Evolutionary conservation across 2,329 filamentous ascomycete genomes (phyloP), one percentile per base, ranked within the genome.

Genomic region (Exophiala spinifera): DNA sequence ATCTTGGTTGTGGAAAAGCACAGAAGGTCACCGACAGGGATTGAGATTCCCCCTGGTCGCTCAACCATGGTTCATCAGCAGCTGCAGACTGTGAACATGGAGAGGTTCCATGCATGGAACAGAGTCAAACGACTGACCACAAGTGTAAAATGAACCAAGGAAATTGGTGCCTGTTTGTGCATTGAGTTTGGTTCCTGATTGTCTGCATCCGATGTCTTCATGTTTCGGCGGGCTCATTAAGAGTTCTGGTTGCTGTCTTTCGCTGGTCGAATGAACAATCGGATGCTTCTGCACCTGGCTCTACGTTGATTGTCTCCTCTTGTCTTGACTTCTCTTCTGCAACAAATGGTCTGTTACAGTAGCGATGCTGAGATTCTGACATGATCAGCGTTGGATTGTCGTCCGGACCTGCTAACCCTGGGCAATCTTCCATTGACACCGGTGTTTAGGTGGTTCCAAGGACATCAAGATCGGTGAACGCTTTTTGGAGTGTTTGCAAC

Each of bases 11-110:
- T 15, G 33, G 40, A 57, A 43, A 20, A 55, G 49, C 31, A 49
- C 21, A 40, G 21, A 37, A 59, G 52, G 57, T 50, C 49, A 37
- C 48, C 51, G 52, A 54, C 60, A 60, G 51, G 48, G 50, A 62
- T 62, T 62, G 55, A 54, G 57, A 62, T 62, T 55, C 56, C 57
- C 57, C 43, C 59, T 51, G 51, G 56, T 37, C 46, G 51, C 46
- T 52, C 36, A 55, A 53, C 50, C 59, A 55, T 57, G 59, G 56
- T 59, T 57, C 55, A 50, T 46, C 52, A 50, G 21, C 43, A 20
- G 43, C 57, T 44, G 49, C 49, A 53, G 51, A 20, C 20, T 37
- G 21, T 43, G 39, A 46, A 45, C 45, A 45, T 48, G 23, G 42
- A n/a, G 48, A 55, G 40, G 44, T 47, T 36, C 33, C 44, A 19